These are phyloP conservation scores for Trichoderma guizhouense DNA, from an alignment of 2,329 filamentous ascomycete species.

Conservation along the genomic window DNA sequence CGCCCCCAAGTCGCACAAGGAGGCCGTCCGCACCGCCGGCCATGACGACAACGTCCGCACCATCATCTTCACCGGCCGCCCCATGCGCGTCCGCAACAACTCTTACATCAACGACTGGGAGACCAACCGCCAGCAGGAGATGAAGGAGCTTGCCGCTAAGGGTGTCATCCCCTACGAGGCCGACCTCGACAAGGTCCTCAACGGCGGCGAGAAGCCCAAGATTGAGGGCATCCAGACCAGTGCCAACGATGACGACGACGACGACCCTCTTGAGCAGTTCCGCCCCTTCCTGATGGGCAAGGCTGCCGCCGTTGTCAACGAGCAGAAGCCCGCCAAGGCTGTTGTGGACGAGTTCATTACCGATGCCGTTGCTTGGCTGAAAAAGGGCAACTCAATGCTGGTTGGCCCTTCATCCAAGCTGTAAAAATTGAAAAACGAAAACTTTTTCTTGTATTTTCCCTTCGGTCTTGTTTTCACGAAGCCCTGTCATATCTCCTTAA, in stretches of 20 bases:
- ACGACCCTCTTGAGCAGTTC: slow-evolving; percentile 88
- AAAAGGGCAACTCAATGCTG: slow-evolving; percentile 65
- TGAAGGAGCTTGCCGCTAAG: slow-evolving; percentile 86
- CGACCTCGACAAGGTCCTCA: slow-evolving; percentile 79
- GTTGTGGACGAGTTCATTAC: slow-evolving; percentile 92
- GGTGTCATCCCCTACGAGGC: slow-evolving; percentile 91
- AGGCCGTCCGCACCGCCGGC: slow-evolving; percentile 84
- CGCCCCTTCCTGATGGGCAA: slow-evolving; percentile 95
- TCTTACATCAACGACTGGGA: slow-evolving; percentile 96
- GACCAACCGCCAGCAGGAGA: slow-evolving; percentile 82
- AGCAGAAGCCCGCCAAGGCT: slow-evolving; percentile 84
- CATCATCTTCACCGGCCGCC: slow-evolving; percentile 97
- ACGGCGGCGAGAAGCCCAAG: slow-evolving; percentile 60
- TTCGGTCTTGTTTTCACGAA: background rate
- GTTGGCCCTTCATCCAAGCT: slow-evolving; percentile 53
- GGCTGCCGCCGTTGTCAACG: slow-evolving; percentile 87
- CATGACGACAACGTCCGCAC: slow-evolving; percentile 97
- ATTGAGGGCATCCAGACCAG: slow-evolving; percentile 55
- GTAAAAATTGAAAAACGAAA: slow-evolving; percentile 40
- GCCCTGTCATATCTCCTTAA: slow-evolving; percentile 12
- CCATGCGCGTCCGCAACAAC: slow-evolving; percentile 90
- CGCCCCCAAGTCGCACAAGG: slow-evolving; percentile 89
- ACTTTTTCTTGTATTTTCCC: slow-evolving; percentile 3
- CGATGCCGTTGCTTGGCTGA: slow-evolving; percentile 71
- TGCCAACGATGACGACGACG: slow-evolving; percentile 63